Conservation (phyloP, 129 eudicot genomes). For the Calendula officinalis region DNA sequence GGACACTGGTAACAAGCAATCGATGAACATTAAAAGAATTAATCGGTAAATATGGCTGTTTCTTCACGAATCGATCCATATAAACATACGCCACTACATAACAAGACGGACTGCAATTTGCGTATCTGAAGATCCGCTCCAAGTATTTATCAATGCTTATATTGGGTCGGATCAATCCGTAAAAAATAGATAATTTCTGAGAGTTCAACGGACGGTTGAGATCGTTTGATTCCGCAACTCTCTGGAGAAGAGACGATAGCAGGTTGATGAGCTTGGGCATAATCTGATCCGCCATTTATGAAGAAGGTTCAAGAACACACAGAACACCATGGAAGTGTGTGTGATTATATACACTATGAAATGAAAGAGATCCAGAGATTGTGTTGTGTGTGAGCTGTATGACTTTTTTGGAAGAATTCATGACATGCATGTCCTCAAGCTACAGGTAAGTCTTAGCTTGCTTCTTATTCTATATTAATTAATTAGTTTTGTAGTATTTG, state of each 20-base stretch:
- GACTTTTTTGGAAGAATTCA: conserved; percentile 30
- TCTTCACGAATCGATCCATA: conserved; percentile 52
- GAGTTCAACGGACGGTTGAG: conserved; percentile 12
- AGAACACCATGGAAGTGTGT: conserved; percentile 19
- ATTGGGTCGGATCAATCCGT: conserved; percentile 50
- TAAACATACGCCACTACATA: conserved; percentile 55
- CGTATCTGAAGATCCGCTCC: conserved; percentile 69
- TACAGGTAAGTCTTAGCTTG: conserved; percentile 35
- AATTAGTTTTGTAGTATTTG: not conserved
- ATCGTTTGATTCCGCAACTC: conserved; percentile 52
- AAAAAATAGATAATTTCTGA: conserved; percentile 43
- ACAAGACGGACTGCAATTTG: conserved; percentile 66
- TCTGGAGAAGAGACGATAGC: conserved; percentile 45
- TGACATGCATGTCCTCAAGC: conserved; percentile 43
- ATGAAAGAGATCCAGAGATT: not conserved
- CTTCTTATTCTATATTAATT: not conserved
- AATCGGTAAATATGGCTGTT: conserved; percentile 49
- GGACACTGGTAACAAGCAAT: conserved; percentile 56
- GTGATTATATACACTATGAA: conserved; percentile 18
- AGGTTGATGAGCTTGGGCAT: conserved; percentile 47
- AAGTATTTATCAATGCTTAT: conserved; percentile 50
- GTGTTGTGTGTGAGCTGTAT: conserved; percentile 49
- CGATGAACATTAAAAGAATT: conserved; percentile 63
- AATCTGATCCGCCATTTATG: conserved; percentile 40
- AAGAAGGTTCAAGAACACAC: conserved; percentile 15